Evolutionary conservation across 2,329 filamentous ascomycete genomes (phyloP), one percentile per base, ranked within the genome.

Genomic region (Aureobasidium sp.): DNA sequence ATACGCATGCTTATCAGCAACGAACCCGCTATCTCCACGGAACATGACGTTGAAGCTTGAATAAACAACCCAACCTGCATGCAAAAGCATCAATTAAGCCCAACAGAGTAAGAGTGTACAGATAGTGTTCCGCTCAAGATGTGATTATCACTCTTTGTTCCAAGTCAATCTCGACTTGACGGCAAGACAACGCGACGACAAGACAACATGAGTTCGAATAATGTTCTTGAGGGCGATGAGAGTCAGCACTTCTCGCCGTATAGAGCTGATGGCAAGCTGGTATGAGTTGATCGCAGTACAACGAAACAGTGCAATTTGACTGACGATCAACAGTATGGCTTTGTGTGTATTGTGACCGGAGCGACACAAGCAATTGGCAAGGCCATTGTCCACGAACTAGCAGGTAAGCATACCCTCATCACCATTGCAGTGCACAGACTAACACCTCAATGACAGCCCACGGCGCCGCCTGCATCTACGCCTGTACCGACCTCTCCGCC

Each of bases 301-400:
- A 20, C 10, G 25, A 18, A 18, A 4, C n/a, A 9, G 29, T 47
- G 11, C 5, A 2, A 16, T 8, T 20, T 10, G 7, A 33, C 38
- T 55, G 51, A 65, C 51, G 10, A 8, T 11, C 33, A 51, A 16
- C 67, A 88, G 83, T 88, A 90, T 75, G 88, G 88, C 50, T 90
- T 90, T 70, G 85, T 90, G 25, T 90, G 88, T 70, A 84, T 91
- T 18, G 88, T 91, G 7, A 90, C 88, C 1, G 88, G 88, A 18
- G 87, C 88, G 29, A 85, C 85, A 1, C 86, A 89, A 71, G 85
- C 88, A 2, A 82, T 91, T 18, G 88, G 88, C 11, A 82, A 82
- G 69, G 87, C 88, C 31, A 89, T 90, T 64, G 84, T 88, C 23
- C 76, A 80, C 48, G 88, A 91, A 72, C 78, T 90, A 45, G 88